Evolutionary conservation across 2,329 filamentous ascomycete genomes (phyloP).

Genomic region (Drechslerella dactyloides): DNA sequence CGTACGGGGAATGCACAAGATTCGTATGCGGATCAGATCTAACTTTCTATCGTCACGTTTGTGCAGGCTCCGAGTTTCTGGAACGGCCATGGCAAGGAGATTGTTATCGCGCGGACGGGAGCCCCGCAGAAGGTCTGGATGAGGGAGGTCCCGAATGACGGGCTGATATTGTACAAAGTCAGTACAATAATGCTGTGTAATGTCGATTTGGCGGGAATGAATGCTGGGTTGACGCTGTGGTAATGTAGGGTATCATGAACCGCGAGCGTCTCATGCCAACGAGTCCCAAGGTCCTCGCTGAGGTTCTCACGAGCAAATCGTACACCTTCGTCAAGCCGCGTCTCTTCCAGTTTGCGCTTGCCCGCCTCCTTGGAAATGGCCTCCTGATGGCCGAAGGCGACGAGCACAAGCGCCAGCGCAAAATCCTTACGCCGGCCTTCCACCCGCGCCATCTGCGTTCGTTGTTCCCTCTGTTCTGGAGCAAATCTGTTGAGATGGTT

Average conservation of each 20-base stretch:
- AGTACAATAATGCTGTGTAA: not conserved
- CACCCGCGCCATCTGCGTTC: conserved; percentile 80
- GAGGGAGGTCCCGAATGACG: conserved; percentile 69
- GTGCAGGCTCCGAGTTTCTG: conserved; percentile 33
- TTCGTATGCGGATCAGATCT: not conserved
- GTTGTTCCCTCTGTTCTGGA: conserved; percentile 83
- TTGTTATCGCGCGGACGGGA: conserved; percentile 41
- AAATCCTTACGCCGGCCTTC: conserved; percentile 81
- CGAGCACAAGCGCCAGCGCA: conserved; percentile 79
- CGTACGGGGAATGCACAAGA: no score
- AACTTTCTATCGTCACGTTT: not conserved
- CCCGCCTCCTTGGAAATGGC: conserved; percentile 71
- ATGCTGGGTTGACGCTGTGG: not conserved
- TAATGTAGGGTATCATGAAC: conserved; percentile 65
- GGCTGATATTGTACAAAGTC: conserved; percentile 70
- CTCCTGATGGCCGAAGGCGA: conserved; percentile 82
- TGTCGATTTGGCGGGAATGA: not conserved
- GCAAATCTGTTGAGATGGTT: conserved; percentile 73
- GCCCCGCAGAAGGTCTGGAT: conserved; percentile 60
- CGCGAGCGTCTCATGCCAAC: conserved; percentile 68
- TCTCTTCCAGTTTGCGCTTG: conserved; percentile 65
- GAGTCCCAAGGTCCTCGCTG: conserved; percentile 70
- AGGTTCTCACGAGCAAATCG: conserved; percentile 71
- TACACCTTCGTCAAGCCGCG: conserved; percentile 74
- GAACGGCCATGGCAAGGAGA: conserved; percentile 36